Evolutionary conservation across 106 monocot genomes (phyloP), one percentile per base, ranked within the genome.

Genomic region (Apostasia shenzhenica): DNA sequence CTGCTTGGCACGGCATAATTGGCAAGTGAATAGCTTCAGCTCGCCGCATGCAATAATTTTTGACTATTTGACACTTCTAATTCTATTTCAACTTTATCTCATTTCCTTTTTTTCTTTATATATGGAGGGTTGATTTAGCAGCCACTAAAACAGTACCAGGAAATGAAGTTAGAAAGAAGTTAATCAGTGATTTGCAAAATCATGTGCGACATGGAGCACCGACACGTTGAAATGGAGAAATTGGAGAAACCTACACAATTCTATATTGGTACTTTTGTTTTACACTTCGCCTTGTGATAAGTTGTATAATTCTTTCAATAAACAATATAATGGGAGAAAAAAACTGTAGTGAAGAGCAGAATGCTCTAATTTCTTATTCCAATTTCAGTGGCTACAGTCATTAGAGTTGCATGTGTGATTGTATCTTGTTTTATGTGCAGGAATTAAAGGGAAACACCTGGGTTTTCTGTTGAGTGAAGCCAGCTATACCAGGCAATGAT

Each of bases 361-460:
- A 26, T 26, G 26, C 26, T 26, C 41, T 48, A 65, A 14, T 48
- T 26, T 14, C 3, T 6, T 48, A 42, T 65, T 48, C n/a, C 45
- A 40, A 10, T 62, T 62, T 40, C 41, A 49, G n/a, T 67, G 41
- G 1, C 7, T 39, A 2, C 5, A 43, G 50, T 59, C 42, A 50
- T 8, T 5, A 26, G 26, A 26, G 26, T 26, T 26, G 26, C 26
- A 0, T 0, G 2, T 56, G 13, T 2, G 2, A 43, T 26, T 41
- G 11, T 63, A 41, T 41, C 5, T 43, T 65, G 46, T 8, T 12
- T 38, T 57, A 55, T 47, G 26, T 73, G 46, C 73, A 99, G 92
- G 97, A 99, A 69, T 77, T 99, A 0, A 99, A 99, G 76, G 92
- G 90, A 53, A 99, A 99, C 54, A 99, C 90, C 1, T 69, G 97